Base-by-base conservation (phyloP, 1,284 basidiomycete genomes). In the Trichosporon sp. region DNA sequence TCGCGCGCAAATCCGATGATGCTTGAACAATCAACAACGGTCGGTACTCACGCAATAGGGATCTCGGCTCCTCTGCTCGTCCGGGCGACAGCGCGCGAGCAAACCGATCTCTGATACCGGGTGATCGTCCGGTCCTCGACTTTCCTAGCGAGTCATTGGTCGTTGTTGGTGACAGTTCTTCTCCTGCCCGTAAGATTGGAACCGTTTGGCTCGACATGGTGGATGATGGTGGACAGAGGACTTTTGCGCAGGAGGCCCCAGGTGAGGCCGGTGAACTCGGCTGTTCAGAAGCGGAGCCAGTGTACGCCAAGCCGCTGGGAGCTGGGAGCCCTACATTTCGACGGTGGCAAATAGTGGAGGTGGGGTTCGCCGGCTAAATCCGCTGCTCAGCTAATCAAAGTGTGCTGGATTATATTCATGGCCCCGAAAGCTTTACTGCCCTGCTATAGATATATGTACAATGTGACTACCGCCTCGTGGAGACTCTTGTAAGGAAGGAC, bases 121-220 rank as follows among this genome's bases (percentile, higher is more conserved):
- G 59, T 16, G 59, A 63, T 63, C 59, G 59, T 21, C 14, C 59
- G 12, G 12, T 16, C n/a, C 59, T 14, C 32, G 59, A 31, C 16
- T 63, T 63, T 6, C 31, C 16, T n/a, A 35, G 31, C 32, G 59
- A 63, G 31, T 63, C 59, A 21, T 63, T 63, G 6, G 59, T 63
- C n/a, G 59, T 37, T 37, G 59, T 63, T 14, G 59, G 59, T 37
- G 59, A 63, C 59, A 63, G 59, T 14, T 63, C 59, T 32, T 35
- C 59, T 7, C 59, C 59, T 35, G 31, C 32, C 12, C 59, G 59
- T 21, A 63, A 19, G 14, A 37, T 63, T 31, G 59, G 59, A 19
- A 63, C 59, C 5, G 16, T 16, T 7, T 32, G 59, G 21, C 32
- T 63, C 14, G 59, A 63, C 59, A 63, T 63, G 59, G 35, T 63